Conservation (phyloP, 2,329 filamentous ascomycete species). For the Calonectria hawksworthii region DNA sequence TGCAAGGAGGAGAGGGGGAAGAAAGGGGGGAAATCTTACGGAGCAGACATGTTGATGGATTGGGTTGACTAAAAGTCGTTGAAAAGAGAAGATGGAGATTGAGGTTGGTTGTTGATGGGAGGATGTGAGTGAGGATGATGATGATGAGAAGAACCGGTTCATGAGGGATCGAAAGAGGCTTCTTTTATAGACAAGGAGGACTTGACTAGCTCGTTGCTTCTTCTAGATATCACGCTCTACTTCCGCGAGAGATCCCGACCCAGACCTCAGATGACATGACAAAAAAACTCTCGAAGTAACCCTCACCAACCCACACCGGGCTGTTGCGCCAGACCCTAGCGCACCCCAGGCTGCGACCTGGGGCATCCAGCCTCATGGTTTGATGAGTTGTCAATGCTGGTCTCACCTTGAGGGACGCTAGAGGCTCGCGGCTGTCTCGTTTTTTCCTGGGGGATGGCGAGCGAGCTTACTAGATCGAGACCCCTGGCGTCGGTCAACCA, state of each 20-base stretch:
- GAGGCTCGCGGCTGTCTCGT: slow-evolving; percentile 29
- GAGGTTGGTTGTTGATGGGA: slow-evolving; percentile 42
- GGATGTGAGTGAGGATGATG: slow-evolving; percentile 40
- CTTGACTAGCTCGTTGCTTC: slow-evolving; percentile 24
- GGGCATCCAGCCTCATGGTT: slow-evolving; percentile 30
- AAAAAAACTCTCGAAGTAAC: slow-evolving; percentile 12
- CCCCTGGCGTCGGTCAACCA: slow-evolving; percentile 4
- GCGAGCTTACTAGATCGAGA: background rate
- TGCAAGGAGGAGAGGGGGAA: background rate
- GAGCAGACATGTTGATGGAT: slow-evolving; percentile 45
- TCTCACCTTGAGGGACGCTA: slow-evolving; percentile 43
- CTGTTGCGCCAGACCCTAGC: slow-evolving; percentile 12
- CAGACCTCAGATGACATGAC: slow-evolving; percentile 17
- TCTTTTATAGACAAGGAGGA: slow-evolving; percentile 44
- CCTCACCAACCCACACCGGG: slow-evolving; percentile 27
- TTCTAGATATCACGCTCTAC: slow-evolving; percentile 27
- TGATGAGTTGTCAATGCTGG: slow-evolving; percentile 44
- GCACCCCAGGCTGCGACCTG: slow-evolving; percentile 24
- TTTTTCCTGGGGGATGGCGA: slow-evolving; percentile 30
- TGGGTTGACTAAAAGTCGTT: slow-evolving; percentile 35
- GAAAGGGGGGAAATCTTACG: slow-evolving; percentile 35
- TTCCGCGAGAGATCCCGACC: slow-evolving; percentile 20
- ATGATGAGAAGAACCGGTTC: slow-evolving; percentile 32
- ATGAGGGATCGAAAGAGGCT: slow-evolving; percentile 29
- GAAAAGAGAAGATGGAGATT: slow-evolving; percentile 29